Evolutionary conservation across 2,329 filamentous ascomycete genomes (phyloP).

Genomic region (Fusarium tuaranense): DNA sequence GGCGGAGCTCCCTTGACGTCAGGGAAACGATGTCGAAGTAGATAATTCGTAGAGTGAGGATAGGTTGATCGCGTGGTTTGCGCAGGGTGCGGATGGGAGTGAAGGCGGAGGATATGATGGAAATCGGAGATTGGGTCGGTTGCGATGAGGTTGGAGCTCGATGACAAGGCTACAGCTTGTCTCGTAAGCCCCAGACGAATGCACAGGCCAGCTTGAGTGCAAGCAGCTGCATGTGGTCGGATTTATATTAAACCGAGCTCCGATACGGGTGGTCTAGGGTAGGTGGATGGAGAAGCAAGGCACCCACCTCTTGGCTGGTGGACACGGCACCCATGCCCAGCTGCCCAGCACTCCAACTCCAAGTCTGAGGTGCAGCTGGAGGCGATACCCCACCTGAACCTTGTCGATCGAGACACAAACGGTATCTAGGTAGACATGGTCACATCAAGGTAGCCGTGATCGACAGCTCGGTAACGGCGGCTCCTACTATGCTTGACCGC

Average conservation of each 20-base stretch:
- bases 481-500: background rate
- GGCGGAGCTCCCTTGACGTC: slow-evolving; percentile 49
- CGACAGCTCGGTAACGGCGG: slow-evolving; percentile 7
- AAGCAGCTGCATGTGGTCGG: slow-evolving; percentile 28
- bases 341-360: background rate
- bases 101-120: slow-evolving; percentile 22
- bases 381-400: slow-evolving; percentile 28
- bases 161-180: slow-evolving; percentile 51
- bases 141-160: slow-evolving; percentile 49
- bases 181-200: slow-evolving; percentile 46
- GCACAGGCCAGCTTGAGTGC: slow-evolving; percentile 39
- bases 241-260: slow-evolving; percentile 35
- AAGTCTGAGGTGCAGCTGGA: background rate
- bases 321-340: background rate
- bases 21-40: slow-evolving; percentile 13
- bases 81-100: slow-evolving; percentile 6
- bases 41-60: slow-evolving; percentile 9
- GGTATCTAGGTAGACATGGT: slow-evolving; percentile 13
- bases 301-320: background rate
- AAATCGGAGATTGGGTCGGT: slow-evolving; percentile 34
- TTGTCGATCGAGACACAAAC: slow-evolving; percentile 22
- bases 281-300: background rate
- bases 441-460: slow-evolving; percentile 3
- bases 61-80: background rate
- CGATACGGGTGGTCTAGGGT: slow-evolving; percentile 32